These are phyloP conservation scores for Alternaria viburni DNA, from an alignment of 2,329 filamentous ascomycete species.

Conservation along the genomic window DNA sequence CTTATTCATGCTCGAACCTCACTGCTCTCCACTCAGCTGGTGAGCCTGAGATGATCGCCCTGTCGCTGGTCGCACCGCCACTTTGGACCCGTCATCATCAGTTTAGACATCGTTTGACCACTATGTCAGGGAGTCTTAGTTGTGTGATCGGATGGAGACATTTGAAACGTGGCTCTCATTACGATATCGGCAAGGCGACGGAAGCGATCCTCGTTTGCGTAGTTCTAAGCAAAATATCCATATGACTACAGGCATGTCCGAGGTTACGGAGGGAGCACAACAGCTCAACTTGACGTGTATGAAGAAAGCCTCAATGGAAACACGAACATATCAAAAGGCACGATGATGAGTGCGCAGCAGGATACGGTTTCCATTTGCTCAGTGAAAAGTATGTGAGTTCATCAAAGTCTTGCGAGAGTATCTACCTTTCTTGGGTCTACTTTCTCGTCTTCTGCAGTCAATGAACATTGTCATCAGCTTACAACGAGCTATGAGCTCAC, in stretches of 20 bases:
- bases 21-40: background rate
- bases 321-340: background rate
- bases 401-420: background rate
- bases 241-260: background rate
- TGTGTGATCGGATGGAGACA: background rate
- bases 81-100: background rate
- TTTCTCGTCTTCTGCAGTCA: background rate
- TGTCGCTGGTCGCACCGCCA: background rate
- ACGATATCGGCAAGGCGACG: background rate
- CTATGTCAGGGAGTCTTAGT: background rate
- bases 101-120: background rate
- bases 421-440: background rate
- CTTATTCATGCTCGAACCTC: background rate
- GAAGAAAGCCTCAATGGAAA: fast-evolving
- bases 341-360: fast-evolving
- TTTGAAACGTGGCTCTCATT: background rate
- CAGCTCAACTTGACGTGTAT: background rate
- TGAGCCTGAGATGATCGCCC: background rate
- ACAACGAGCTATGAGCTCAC: fast-evolving
- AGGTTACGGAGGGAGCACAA: background rate
- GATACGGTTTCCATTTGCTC: background rate
- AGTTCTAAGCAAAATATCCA: background rate
- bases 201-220: background rate
- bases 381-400: background rate
- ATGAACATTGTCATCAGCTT: background rate